These are phyloP conservation scores for Byssochlamys sp. DNA, from an alignment of 2,329 filamentous ascomycete genomes.

Conservation along the genomic window DNA sequence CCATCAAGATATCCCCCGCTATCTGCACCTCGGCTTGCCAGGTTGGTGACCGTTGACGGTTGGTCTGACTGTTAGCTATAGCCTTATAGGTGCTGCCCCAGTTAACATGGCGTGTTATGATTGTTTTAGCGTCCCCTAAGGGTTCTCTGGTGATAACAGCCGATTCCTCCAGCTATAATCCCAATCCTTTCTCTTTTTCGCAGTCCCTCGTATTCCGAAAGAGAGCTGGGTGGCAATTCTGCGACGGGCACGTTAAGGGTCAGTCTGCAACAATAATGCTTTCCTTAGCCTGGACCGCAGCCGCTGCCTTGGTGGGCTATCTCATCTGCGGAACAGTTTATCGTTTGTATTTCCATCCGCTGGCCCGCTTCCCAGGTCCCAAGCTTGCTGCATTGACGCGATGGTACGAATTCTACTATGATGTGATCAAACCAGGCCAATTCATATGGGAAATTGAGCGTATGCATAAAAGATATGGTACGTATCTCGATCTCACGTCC, in stretches of 20 bases:
- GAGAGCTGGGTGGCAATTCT: not conserved
- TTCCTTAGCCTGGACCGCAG: not conserved
- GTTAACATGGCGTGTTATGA: not conserved
- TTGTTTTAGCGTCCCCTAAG: not conserved
- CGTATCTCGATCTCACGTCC: not conserved
- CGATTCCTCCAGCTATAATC: not conserved
- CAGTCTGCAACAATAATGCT: not conserved
- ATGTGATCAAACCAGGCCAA: constrained; percentile 21
- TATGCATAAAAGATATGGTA: constrained; percentile 28
- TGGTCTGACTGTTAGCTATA: too few species aligned
- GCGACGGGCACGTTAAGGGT: not conserved
- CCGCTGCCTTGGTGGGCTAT: not conserved
- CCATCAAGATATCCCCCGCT: too few species aligned
- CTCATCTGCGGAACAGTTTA: constrained; percentile 11
- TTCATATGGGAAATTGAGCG: constrained; percentile 25
- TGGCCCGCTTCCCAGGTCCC: constrained; percentile 19
- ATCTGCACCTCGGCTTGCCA: too few species aligned
- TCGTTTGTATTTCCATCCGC: constrained; percentile 16
- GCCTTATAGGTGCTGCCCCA: not conserved
- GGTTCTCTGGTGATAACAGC: not conserved
- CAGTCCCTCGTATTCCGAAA: not conserved
- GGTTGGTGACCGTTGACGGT: too few species aligned
- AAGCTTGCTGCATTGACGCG: constrained; percentile 5
- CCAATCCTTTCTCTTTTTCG: not conserved
- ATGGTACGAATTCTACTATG: constrained; percentile 28